Conservation (phyloP, 2,329 filamentous ascomycete genomes). For the Myriangium duriaei region DNA sequence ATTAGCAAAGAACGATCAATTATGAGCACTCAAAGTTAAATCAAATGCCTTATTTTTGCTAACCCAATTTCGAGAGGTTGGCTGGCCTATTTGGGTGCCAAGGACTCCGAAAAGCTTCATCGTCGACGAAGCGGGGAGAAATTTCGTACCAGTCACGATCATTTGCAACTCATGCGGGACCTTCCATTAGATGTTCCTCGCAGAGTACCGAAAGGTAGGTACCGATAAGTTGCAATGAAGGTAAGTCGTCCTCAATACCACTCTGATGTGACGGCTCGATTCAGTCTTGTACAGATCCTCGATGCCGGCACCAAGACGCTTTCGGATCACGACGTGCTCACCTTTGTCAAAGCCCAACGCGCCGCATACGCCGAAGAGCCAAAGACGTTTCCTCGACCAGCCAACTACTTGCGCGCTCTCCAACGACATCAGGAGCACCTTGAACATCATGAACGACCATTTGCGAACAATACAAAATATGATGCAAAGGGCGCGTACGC, state of each 20-base stretch:
- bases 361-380: constrained; percentile 15
- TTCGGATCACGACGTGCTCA: constrained; percentile 24
- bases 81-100: too few relatives aligned
- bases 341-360: constrained; percentile 21
- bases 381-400: constrained; percentile 16
- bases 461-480: constrained; percentile 15
- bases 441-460: constrained; percentile 14
- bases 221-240: too few relatives aligned
- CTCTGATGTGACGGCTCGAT: too few relatives aligned
- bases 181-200: too few relatives aligned
- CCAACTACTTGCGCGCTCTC: constrained; percentile 19
- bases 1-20: too few relatives aligned
- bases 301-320: constrained; percentile 24
- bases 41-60: neutral
- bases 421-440: constrained; percentile 13
- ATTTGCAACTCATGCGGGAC: too few relatives aligned
- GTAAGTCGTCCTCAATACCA: too few relatives aligned
- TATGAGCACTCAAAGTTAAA: neutral
- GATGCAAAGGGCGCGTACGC: constrained; percentile 17
- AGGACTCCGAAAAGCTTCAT: too few relatives aligned
- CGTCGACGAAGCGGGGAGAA: too few relatives aligned
- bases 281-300: constrained; percentile 21
- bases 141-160: too few relatives aligned
- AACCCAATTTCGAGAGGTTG: too few relatives aligned
- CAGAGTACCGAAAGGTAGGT: too few relatives aligned